Conservation (phyloP, 768 basidiomycete genomes). For the Rubroboletus pulcherrimus region DNA sequence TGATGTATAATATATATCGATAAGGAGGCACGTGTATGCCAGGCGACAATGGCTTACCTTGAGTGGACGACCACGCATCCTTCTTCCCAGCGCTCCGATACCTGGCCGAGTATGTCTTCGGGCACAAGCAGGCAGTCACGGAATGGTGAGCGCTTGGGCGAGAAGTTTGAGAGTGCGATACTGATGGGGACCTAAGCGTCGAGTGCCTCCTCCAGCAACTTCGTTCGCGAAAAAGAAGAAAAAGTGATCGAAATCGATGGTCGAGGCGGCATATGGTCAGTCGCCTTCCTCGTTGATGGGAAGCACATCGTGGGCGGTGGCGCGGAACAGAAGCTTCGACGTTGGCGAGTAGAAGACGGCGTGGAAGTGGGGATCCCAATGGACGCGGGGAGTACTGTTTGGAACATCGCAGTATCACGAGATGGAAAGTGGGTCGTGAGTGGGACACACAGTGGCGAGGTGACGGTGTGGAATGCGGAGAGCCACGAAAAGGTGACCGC, state of each 20-base stretch:
- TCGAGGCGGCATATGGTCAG: neutral
- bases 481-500: neutral
- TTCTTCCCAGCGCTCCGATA: neutral
- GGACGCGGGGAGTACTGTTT: neutral
- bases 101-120: neutral
- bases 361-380: neutral
- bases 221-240: neutral
- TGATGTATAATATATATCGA: neutral
- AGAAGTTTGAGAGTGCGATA: neutral
- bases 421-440: neutral
- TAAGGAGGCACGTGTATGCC: neutral
- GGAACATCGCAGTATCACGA: neutral
- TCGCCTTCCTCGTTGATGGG: neutral
- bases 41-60: neutral
- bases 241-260: neutral
- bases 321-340: neutral
- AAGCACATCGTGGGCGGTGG: neutral
- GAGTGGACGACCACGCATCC: neutral
- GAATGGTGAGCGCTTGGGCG: neutral
- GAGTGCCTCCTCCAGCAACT: neutral
- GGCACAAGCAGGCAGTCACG: fast-evolving
- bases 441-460: neutral
- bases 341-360: neutral
- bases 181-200: neutral
- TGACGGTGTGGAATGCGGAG: conserved; percentile 1